Evolutionary conservation across 345 rosid species (phyloP), one percentile per base, ranked within the genome.

Genomic region (Euclidium syriacum): DNA sequence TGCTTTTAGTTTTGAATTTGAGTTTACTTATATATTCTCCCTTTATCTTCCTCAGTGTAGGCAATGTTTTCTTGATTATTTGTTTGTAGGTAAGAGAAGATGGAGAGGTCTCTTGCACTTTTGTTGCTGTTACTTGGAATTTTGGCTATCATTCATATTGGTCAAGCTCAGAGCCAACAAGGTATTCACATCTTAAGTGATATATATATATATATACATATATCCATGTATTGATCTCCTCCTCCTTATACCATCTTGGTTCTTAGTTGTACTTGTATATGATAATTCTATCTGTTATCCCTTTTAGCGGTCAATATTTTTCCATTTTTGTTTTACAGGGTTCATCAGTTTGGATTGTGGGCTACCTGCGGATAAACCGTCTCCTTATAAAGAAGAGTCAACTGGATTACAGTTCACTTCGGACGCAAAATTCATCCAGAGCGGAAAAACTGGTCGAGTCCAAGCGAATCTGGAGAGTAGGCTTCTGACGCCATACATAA

Each of bases 261-360:
- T 63, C 29, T 29, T 24, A 9, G 5, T 4, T 10, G 10, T 52
- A 17, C 27, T 32, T 20, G 15, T 43, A n/a, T 1, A 16, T n/a
- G 42, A 6, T 0, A 40, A 3, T 20, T 46, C 1, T 7, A 46
- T 29, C 0, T 44, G 38, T 52, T 26, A 3, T 27, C 6, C 23
- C 11, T 38, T 30, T 9, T 6, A 17, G 46, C 3, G 0, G 24
- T 51, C 0, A 52, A 24, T 30, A 7, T 41, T 53, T 16, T 44
- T 16, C 16, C 47, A 36, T 29, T 0, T n/a, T 35, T 2, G 1
- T 1, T 3, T 15, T 10, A 52, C 77, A 79, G 83, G 78, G 9
- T 79, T 77, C 61, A 72, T 79, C 30, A 82, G 79, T 49, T 56
- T 82, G 54, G 87, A 79, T 10, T 79, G 87, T 1, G 87, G 83